Percentiles rank a stretch among this genome's conserved stretches.
These are phyloP conservation scores for Lactuca saligna DNA, from an alignment of 129 eudicot species.

Conservation along the genomic window DNA sequence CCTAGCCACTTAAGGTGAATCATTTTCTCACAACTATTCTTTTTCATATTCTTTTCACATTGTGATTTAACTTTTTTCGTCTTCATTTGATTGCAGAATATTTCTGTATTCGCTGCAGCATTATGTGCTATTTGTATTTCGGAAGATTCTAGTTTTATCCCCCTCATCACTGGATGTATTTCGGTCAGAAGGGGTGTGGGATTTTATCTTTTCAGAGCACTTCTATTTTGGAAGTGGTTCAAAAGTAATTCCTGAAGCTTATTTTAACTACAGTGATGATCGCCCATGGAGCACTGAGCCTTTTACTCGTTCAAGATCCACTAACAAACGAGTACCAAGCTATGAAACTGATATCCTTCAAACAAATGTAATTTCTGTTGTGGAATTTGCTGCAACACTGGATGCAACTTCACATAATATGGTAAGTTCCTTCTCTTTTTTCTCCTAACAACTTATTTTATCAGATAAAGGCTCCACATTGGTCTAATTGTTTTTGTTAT, in stretches of 20 bases:
- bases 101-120: slow-evolving; percentile 72
- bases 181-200: slow-evolving; percentile 89
- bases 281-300: slow-evolving; percentile 34
- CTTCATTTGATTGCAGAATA: slow-evolving; percentile 49
- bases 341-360: slow-evolving; percentile 58
- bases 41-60: slow-evolving; percentile 1
- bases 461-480: slow-evolving; percentile 13
- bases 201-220: slow-evolving; percentile 89
- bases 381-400: slow-evolving; percentile 85
- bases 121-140: slow-evolving; percentile 62
- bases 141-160: slow-evolving; percentile 61
- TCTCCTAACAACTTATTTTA: slow-evolving; percentile 7
- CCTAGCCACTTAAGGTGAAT: slow-evolving; percentile 81
- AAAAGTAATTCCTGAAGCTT: slow-evolving; percentile 44
- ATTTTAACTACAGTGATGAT: slow-evolving; percentile 38
- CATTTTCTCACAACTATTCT: slow-evolving; percentile 3
- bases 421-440: slow-evolving; percentile 55
- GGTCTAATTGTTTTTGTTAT: slow-evolving; percentile 18
- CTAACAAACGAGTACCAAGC: slow-evolving; percentile 22
- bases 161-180: slow-evolving; percentile 73
- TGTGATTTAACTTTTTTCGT: slow-evolving; percentile 4
- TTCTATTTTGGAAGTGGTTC: slow-evolving; percentile 73
- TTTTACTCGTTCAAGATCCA: slow-evolving; percentile 39
- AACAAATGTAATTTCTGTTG: slow-evolving; percentile 66
- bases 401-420: slow-evolving; percentile 67